Percentiles rank a stretch among this genome's conserved stretches.
Conservation (phyloP, 148 eudicot species). For the Camellia japonica region DNA sequence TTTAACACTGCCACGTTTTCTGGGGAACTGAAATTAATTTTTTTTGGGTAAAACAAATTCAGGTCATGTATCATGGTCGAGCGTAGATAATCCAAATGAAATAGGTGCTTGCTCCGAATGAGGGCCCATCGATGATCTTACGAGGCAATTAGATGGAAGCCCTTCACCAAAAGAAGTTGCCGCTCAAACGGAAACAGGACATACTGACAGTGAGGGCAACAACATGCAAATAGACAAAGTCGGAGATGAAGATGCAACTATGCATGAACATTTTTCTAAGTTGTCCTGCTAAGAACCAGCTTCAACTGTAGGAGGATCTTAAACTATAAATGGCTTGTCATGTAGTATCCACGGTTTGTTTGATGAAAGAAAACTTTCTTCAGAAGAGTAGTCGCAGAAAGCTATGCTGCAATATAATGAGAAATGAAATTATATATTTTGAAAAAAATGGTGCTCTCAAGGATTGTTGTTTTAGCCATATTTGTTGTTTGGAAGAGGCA, state of each 20-base stretch:
- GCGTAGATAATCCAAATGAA: slow-evolving; percentile 19
- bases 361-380: not conserved
- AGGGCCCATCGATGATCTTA: slow-evolving; percentile 5
- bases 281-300: not conserved
- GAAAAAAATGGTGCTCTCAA: not conserved
- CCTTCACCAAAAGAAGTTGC: not conserved
- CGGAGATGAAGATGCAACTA: not conserved
- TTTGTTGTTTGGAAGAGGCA: not conserved
- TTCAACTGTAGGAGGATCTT: not conserved
- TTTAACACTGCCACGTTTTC: not conserved
- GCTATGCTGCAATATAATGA: slow-evolving; percentile 7
- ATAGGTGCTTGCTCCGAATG: slow-evolving; percentile 14
- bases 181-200: slow-evolving; percentile 6
- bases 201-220: not conserved
- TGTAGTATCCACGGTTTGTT: slow-evolving; percentile 10
- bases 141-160: not conserved
- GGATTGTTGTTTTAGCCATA: too few relatives aligned
- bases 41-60: slow-evolving; percentile 31
- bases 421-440: not conserved
- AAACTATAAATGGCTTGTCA: slow-evolving; percentile 1
- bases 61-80: slow-evolving; percentile 16
- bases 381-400: not conserved
- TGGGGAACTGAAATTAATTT: not conserved
- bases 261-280: slow-evolving; percentile 7
- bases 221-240: slow-evolving; percentile 3